phyloP scores from a whole-genome alignment of 108 stramenopile species.

The Fragilaria crotonensis region DNA sequence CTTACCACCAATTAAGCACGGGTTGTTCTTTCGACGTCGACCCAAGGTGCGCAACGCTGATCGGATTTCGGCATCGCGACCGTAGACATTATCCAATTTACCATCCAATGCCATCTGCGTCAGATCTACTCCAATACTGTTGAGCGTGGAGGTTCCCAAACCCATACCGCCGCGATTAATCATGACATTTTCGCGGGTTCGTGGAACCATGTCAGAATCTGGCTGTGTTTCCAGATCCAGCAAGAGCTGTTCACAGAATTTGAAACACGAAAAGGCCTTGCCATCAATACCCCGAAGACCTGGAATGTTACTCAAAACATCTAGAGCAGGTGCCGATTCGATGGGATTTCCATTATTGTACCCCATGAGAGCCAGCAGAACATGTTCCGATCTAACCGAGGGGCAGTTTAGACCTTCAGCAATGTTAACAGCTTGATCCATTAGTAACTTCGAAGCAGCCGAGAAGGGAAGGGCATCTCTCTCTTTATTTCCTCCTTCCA shows the following conservation, averaged over 20 bases:
- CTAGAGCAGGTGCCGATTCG: slow-evolving; percentile 19
- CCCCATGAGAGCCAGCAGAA: slow-evolving; percentile 58
- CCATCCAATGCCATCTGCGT: slow-evolving; percentile 67
- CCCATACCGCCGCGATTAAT: slow-evolving; percentile 38
- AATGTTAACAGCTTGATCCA: slow-evolving; percentile 44
- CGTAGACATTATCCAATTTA: slow-evolving; percentile 57
- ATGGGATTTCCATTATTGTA: slow-evolving; percentile 37
- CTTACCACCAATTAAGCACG: slow-evolving; percentile 47
- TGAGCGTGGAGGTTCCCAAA: neutral
- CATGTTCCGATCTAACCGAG: slow-evolving; percentile 54
- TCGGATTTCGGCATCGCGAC: slow-evolving; percentile 73
- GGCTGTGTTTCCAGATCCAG: neutral
- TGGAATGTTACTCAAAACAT: slow-evolving; percentile 18
- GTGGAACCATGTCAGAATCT: neutral
- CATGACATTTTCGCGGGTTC: slow-evolving; percentile 31
- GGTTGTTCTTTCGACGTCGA: slow-evolving; percentile 84
- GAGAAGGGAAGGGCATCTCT: slow-evolving; percentile 60
- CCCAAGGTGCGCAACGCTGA: slow-evolving; percentile 63
- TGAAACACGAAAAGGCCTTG: slow-evolving; percentile 1
- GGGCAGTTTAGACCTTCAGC: slow-evolving; percentile 45
- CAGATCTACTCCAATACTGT: slow-evolving; percentile 43
- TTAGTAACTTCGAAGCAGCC: slow-evolving; percentile 30
- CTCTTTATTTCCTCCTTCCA: slow-evolving; percentile 9
- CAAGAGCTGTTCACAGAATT: slow-evolving; percentile 2
- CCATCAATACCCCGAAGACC: slow-evolving; percentile 7